These are phyloP conservation scores for Eleusine coracana DNA, from an alignment of 176 grass and related monocot genomes.

Conservation along the genomic window DNA sequence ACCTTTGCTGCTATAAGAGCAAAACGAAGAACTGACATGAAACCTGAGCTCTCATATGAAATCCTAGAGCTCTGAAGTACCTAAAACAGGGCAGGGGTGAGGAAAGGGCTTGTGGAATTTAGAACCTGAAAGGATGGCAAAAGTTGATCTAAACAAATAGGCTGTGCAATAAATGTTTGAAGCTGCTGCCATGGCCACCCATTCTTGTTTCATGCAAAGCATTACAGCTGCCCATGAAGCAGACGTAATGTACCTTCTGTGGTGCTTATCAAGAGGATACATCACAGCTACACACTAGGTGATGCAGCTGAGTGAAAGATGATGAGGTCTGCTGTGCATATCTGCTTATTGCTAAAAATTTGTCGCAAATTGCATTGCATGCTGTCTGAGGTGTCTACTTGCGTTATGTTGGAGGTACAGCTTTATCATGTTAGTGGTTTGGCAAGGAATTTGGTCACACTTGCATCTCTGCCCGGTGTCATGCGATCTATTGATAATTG, in stretches of 20 bases:
- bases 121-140: constrained; percentile 11
- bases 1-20: neutral
- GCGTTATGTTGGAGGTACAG: constrained; percentile 4
- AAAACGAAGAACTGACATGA: constrained; percentile 6
- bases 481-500: neutral
- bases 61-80: constrained; percentile 21
- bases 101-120: neutral
- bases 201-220: neutral
- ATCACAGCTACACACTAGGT: neutral
- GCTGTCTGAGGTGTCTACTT: constrained; percentile 7
- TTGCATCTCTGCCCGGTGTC: neutral
- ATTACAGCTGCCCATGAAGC: neutral
- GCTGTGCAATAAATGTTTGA: constrained; percentile 8
- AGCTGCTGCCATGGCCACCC: neutral
- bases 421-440: constrained; percentile 10
- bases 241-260: neutral
- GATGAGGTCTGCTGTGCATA: constrained; percentile 24
- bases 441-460: neutral
- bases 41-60: neutral
- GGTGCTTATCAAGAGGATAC: constrained; percentile 13
- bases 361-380: neutral
- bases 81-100: neutral
- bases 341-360: neutral
- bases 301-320: neutral
- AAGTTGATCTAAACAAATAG: constrained; percentile 13